Evolutionary conservation across 495 filamentous ascomycete species (phyloP).

Genomic region (Hypoxylon subgilvum): DNA sequence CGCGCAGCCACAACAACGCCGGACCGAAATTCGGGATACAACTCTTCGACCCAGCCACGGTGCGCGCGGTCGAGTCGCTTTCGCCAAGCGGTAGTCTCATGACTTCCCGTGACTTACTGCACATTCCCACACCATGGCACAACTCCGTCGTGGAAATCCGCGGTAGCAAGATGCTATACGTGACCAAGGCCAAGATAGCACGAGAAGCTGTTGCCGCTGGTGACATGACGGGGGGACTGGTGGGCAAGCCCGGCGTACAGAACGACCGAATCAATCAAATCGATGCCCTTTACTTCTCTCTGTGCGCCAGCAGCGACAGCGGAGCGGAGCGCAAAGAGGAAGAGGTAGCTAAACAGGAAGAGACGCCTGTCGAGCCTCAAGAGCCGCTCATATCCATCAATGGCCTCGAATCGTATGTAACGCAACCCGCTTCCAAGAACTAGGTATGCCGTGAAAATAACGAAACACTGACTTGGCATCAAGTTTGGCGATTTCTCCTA

Average conservation of each 20-base stretch:
- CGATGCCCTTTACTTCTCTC: constrained; percentile 11
- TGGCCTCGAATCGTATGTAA: constrained; percentile 16
- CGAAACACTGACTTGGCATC: constrained; percentile 43
- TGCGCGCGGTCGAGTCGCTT: constrained; percentile 37
- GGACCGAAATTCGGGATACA: constrained; percentile 53
- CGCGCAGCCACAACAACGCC: constrained; percentile 42
- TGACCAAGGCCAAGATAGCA: constrained; percentile 39
- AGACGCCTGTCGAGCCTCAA: background rate
- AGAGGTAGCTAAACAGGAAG: constrained; percentile 1
- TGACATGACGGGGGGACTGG: constrained; percentile 18
- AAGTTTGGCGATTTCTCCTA: constrained; percentile 54
- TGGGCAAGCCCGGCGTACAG: constrained; percentile 11
- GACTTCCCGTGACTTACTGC: constrained; percentile 42
- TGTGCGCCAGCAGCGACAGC: background rate
- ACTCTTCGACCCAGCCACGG: constrained; percentile 39
- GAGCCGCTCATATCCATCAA: background rate
- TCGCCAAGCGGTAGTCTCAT: constrained; percentile 10
- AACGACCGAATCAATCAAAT: too few species aligned
- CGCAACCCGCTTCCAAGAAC: background rate
- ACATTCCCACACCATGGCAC: constrained; percentile 55
- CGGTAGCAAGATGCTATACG: constrained; percentile 33
- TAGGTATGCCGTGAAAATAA: background rate
- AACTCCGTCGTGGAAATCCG: constrained; percentile 46
- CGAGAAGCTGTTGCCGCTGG: constrained; percentile 28
- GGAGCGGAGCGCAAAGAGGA: background rate